Evolutionary conservation across 1,284 basidiomycete genomes (phyloP).

Genomic region (Sporisorium reilianum): DNA sequence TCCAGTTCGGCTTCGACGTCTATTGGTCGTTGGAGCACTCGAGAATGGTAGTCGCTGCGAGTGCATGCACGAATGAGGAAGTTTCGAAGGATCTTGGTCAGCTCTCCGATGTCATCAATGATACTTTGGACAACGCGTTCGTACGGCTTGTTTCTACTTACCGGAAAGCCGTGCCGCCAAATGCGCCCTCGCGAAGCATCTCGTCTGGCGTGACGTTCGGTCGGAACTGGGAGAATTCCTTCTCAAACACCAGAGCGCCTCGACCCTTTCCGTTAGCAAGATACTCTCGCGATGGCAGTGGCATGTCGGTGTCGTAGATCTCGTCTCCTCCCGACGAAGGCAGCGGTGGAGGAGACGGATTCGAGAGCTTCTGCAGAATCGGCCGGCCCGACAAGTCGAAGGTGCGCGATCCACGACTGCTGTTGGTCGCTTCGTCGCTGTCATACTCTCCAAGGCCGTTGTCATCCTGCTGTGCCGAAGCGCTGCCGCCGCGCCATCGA

Average conservation of each 20-base stretch:
- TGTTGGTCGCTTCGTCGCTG: constrained; percentile 26
- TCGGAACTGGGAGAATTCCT: constrained; percentile 68
- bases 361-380: constrained; percentile 45
- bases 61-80: not conserved
- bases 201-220: constrained; percentile 72
- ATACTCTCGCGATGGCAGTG: constrained; percentile 30
- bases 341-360: constrained; percentile 40
- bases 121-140: too few species aligned
- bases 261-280: constrained; percentile 38
- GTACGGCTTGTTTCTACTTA: too few species aligned
- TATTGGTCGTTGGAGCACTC: constrained; percentile 41
- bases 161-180: constrained; percentile 71
- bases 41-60: constrained; percentile 45
- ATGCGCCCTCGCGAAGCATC: constrained; percentile 71
- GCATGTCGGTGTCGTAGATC: constrained; percentile 31
- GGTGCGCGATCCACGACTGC: constrained; percentile 32
- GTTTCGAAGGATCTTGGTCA: not conserved
- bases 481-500: constrained; percentile 34
- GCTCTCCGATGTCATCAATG: too few species aligned
- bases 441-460: constrained; percentile 17
- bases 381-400: constrained; percentile 41
- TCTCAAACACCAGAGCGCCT: constrained; percentile 70
- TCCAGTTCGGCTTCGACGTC: constrained; percentile 50
- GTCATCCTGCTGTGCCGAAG: constrained; percentile 4
- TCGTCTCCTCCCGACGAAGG: constrained; percentile 30